Evolutionary conservation across 768 basidiomycete species (phyloP).

Genomic region (Pholiota molesta): DNA sequence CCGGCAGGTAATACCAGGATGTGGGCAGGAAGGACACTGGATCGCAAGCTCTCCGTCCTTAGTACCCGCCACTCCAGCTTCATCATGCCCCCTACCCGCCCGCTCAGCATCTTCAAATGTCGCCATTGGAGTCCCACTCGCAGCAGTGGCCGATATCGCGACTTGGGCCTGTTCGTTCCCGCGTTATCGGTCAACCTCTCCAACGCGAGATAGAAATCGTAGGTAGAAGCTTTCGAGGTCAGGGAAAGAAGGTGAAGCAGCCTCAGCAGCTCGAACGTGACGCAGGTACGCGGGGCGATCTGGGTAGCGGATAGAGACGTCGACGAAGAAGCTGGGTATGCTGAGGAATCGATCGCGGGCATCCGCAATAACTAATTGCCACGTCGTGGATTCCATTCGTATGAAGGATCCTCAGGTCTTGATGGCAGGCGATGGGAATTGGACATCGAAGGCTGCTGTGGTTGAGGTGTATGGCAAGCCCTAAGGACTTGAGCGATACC

Average conservation of each 20-base stretch:
- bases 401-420: constrained; percentile 13
- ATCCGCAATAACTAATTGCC: constrained; percentile 15
- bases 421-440: constrained; percentile 4
- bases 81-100: neutral
- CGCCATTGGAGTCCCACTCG: neutral
- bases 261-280: constrained; percentile 14
- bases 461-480: constrained; percentile 8
- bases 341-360: constrained; percentile 1
- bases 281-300: neutral
- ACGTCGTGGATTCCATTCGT: constrained; percentile 20
- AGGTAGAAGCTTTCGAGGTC: constrained; percentile 7
- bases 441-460: constrained; percentile 6
- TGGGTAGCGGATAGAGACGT: constrained; percentile 10
- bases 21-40: constrained; percentile 1
- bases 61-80: neutral
- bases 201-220: constrained; percentile 11
- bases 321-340: constrained; percentile 21
- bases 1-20: neutral
- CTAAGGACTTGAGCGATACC: constrained; percentile 4
- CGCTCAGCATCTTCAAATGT: neutral
- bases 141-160: neutral
- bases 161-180: constrained; percentile 15
- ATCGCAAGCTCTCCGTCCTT: neutral
- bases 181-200: constrained; percentile 10
- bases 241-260: constrained; percentile 34